Base-by-base conservation (phyloP, 257 asterid species). In the Phtheirospermum japonicum region DNA sequence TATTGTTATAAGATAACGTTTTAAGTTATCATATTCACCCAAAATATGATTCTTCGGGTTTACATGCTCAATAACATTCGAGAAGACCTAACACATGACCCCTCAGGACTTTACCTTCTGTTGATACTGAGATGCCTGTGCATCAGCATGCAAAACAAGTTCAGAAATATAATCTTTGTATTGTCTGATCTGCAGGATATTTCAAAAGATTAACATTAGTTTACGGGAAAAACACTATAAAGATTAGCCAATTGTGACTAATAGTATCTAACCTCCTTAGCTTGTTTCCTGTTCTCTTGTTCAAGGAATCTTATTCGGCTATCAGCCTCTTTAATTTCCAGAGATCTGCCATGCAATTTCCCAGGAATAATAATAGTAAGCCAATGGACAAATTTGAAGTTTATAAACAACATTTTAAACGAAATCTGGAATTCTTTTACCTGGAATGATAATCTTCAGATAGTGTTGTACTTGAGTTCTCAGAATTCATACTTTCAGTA, bases 61-160 rank as follows among this genome's bases (percentile, higher is more conserved):
- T 26, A 16, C 57, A 37, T 54, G 46, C 33, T 28, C 14, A 37
- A 63, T 23, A 37, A n/a, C 13, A 31, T 60, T 69, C 54, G 34
- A 53, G 23, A 64, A 69, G 57, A 73, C 63, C 59, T 16, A 64
- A 59, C 74, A 69, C 18, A 59, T 23, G 19, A 31, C 20, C 37
- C 63, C 54, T 49, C 60, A 66, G 30, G 43, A 55, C 36, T 69
- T 61, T 80, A 89, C 97, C 97, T 79, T 87, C 57, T 85, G 82
- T 70, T 90, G 95, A 76, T 85, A 90, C 73, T 85, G 95, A 31
- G 83, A 77, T 71, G 97, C 85, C 73, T 90, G 97, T 57, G 97
- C 94, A 76, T 90, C 95, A 71, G 93, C 82, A 60, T 87, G 97
- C 87, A 87, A 61, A 53, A 85, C 71, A 60, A 87, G 77, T 80